Percentiles rank a stretch among this genome's conserved stretches.
Conservation (phyloP, 73 alveolate species). For the Tetrahymena malaccensis region DNA sequence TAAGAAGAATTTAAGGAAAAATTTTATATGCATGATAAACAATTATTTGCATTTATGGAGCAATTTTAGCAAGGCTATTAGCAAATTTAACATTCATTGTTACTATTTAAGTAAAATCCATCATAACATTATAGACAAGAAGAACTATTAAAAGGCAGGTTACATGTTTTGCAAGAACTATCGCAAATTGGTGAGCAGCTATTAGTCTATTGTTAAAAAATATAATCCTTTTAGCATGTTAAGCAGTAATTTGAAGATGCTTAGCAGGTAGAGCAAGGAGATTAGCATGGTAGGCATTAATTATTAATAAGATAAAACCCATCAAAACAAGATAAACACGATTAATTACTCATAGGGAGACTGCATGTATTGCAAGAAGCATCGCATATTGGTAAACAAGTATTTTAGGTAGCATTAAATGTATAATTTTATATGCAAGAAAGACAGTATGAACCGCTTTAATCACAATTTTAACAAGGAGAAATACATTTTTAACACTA, state of each 20-base stretch:
- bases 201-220: neutral
- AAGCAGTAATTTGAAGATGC: neutral
- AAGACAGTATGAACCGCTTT: neutral
- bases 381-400: neutral
- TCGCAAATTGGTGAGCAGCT: neutral
- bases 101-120: neutral
- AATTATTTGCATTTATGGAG: neutral
- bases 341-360: neutral
- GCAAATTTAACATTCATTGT: neutral
- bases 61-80: neutral
- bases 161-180: neutral
- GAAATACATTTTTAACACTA: neutral
- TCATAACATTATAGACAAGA: neutral
- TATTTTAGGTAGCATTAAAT: neutral
- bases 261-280: neutral
- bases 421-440: neutral
- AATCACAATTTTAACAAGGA: neutral
- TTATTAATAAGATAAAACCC: neutral
- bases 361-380: neutral
- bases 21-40: neutral
- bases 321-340: neutral
- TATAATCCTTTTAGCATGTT: neutral
- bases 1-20: neutral
- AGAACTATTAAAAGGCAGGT: neutral
- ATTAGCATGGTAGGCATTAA: neutral